Evolutionary conservation across 2,329 filamentous ascomycete genomes (phyloP).

Genomic region (Sporothrix curviconia): DNA sequence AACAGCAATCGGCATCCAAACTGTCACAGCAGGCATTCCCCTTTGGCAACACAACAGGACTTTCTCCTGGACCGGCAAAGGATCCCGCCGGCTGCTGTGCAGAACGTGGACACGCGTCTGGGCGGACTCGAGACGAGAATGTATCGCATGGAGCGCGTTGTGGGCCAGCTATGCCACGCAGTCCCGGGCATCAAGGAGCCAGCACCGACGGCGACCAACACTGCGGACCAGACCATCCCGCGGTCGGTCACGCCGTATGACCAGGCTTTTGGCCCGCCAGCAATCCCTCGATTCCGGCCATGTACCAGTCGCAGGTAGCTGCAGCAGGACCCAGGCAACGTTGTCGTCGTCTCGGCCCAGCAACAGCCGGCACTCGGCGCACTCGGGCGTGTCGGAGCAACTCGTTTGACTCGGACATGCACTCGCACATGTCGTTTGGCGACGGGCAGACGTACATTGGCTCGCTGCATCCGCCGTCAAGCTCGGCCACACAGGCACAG

Average conservation of each 20-base stretch:
- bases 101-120: constrained; percentile 48
- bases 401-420: constrained; percentile 19
- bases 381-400: constrained; percentile 19
- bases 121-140: constrained; percentile 45
- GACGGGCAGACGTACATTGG: constrained; percentile 41
- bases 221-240: constrained; percentile 20
- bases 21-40: constrained; percentile 43
- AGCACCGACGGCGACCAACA: too few relatives aligned
- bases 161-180: constrained; percentile 43
- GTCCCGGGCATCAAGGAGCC: constrained; percentile 32
- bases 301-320: constrained; percentile 24
- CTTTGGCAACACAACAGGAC: constrained; percentile 36
- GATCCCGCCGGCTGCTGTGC: constrained; percentile 49
- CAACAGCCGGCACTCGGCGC: constrained; percentile 36
- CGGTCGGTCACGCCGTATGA: constrained; percentile 15
- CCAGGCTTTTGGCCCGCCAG: not conserved
- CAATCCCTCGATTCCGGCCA: constrained; percentile 25
- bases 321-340: constrained; percentile 21
- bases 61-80: constrained; percentile 34
- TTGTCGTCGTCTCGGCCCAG: constrained; percentile 26
- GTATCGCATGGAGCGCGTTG: constrained; percentile 46
- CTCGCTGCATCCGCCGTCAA: constrained; percentile 34
- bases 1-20: not conserved
- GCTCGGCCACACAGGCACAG: constrained; percentile 25
- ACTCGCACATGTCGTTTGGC: constrained; percentile 39